Conservation (phyloP, 2,329 filamentous ascomycete genomes). For the Tolypocladium inflatum region DNA sequence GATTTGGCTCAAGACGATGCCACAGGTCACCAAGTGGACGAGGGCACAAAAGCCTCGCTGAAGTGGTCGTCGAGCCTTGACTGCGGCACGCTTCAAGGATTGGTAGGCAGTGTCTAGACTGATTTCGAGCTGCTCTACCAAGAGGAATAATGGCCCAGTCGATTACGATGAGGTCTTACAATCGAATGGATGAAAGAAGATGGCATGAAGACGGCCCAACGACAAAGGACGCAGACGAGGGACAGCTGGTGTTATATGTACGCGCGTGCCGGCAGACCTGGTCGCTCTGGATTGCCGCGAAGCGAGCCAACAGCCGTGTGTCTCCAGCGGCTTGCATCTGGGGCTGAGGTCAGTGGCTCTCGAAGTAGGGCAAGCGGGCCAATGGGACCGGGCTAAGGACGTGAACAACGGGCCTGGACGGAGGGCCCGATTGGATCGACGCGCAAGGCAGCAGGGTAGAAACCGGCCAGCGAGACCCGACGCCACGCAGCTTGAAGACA, state of each 20-base stretch:
- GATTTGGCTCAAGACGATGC: neutral
- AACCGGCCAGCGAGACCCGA: neutral
- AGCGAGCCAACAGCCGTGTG: neutral
- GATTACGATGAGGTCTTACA: neutral
- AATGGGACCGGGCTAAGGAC: neutral
- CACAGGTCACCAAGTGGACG: neutral
- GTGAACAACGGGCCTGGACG: neutral
- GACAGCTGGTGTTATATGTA: neutral
- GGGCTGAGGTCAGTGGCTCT: conserved; percentile 3
- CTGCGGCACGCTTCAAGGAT: too few relatives aligned
- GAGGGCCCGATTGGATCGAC: conserved; percentile 2
- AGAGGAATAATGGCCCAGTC: too few relatives aligned
- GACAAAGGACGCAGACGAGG: neutral
- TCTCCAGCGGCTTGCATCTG: neutral
- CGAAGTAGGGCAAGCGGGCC: neutral
- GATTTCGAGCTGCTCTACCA: neutral
- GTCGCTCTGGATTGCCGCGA: neutral
- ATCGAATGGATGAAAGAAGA: neutral
- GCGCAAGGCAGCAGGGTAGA: neutral
- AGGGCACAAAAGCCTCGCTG: too few relatives aligned
- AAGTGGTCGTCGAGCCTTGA: neutral
- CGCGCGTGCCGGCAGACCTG: neutral
- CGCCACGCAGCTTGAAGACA: neutral
- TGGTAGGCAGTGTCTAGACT: neutral
- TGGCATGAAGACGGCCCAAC: neutral